Evolutionary conservation across 202 grass and related monocot species (phyloP).

Genomic region (Bolboschoenoplectus hybrid): DNA sequence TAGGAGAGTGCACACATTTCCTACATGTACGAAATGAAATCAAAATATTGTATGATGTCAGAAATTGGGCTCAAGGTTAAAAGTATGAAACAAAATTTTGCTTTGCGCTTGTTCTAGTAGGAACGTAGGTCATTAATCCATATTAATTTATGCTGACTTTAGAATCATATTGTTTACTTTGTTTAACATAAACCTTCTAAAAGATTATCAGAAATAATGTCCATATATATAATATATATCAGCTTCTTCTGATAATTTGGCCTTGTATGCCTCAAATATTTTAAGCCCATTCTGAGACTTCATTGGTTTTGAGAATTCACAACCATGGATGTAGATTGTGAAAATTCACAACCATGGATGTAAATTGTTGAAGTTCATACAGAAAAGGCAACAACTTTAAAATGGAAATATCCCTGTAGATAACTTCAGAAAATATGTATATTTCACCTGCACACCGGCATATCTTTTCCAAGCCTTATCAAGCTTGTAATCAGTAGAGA

Average conservation of each 20-base stretch:
- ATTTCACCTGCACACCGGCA: slow-evolving; percentile 88
- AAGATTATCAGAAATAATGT: not conserved
- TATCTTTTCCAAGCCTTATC: slow-evolving; percentile 97
- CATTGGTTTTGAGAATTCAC: not conserved
- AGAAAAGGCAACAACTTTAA: not conserved
- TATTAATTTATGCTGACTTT: not conserved
- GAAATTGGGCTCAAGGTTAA: not conserved
- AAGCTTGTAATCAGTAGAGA: slow-evolving; percentile 95
- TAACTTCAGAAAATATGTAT: not conserved
- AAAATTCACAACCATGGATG: not conserved
- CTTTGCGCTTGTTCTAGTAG: not conserved
- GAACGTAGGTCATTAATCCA: not conserved
- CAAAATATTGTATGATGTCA: slow-evolving; percentile 28
- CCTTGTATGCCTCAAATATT: not conserved
- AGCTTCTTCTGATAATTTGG: not conserved
- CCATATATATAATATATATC: not conserved
- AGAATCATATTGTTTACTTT: not conserved
- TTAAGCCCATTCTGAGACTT: not conserved
- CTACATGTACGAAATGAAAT: slow-evolving; percentile 45
- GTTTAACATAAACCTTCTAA: not conserved
- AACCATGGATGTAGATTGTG: not conserved
- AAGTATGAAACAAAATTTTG: not conserved
- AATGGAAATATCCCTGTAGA: not conserved
- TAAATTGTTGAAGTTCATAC: not conserved
- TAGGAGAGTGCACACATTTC: slow-evolving; percentile 95